Evolutionary conservation across 2,329 filamentous ascomycete genomes (phyloP), one percentile per base, ranked within the genome.

Genomic region (Mycocentrospora acerina): DNA sequence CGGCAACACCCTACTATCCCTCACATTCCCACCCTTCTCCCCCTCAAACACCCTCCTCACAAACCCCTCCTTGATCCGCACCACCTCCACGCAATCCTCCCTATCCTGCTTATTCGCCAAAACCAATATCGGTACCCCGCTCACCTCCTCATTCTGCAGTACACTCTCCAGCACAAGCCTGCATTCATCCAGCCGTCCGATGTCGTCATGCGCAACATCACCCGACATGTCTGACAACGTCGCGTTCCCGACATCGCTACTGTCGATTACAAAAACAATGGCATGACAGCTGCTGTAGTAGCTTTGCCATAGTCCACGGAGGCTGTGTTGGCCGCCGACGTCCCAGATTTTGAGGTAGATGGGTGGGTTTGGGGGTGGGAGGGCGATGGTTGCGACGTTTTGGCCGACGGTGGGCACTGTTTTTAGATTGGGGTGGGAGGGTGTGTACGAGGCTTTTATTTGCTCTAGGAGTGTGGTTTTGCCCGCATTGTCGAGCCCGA

Each of bases 271-370:
- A 70, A 97, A 98, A 48, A 98, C 88, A 59, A 98, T 95, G 53
- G 93, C 93, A 68, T 98, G 93, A 60, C 90, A 95, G 67, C 82
- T 88, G 34, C 83, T 78, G 75, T 96, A 98, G 74, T 98, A 98
- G 68, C 84, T 89, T 68, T 95, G 89, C 93, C 93, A 98, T 22
- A 97, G 81, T 48, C 86, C 85, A 46, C 93, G 85, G 62, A 98
- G 79, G 18, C 81, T 86, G 62, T 93, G 83, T 70, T 98, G 93
- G 6, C 93, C 93, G 50, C 93, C 93, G 1, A 98, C 89, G 65
- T 98, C 93, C 93, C 93, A 97, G 58, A 98, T 86, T 75, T 96
- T 95, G 62, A 98, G 78, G 75, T 97, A 96, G 82, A 96, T 91
- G 68, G 95, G 89, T 12, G 89, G 86, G 32, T 64, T 58, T 7